A percentile compares a stretch with the other conserved stretches of the same genome.
phyloP scores from a whole-genome alignment of 441 rosid genomes.

The Biscutella laevigata region DNA sequence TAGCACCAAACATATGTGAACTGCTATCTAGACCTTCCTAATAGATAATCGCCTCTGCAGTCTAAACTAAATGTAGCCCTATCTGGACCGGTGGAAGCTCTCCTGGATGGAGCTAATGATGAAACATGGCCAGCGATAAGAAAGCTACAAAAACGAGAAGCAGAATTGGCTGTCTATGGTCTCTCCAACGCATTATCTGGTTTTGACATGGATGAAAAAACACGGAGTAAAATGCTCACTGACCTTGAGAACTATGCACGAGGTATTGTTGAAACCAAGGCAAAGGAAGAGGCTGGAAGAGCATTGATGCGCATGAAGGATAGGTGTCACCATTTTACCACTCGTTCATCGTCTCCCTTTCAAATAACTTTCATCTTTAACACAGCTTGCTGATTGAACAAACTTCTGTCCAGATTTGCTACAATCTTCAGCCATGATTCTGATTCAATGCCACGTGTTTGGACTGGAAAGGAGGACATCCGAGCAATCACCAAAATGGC shows the following conservation, averaged over 20 bases:
- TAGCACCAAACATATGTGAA: slow-evolving; percentile 4
- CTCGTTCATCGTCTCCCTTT: background rate
- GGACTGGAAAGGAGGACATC: slow-evolving; percentile 98
- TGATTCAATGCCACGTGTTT: slow-evolving; percentile 98
- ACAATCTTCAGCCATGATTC: slow-evolving; percentile 83
- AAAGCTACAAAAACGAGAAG: slow-evolving; percentile 62
- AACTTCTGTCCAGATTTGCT: slow-evolving; percentile 56
- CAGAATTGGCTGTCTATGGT: slow-evolving; percentile 62
- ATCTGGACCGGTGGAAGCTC: slow-evolving; percentile 91
- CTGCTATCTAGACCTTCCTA: slow-evolving; percentile 10
- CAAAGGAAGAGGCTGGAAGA: slow-evolving; percentile 89
- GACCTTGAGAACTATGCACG: slow-evolving; percentile 54
- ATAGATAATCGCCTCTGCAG: slow-evolving; percentile 34
- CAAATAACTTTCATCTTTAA: background rate
- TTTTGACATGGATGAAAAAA: slow-evolving; percentile 67
- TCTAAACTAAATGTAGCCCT: slow-evolving; percentile 63
- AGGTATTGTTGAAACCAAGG: slow-evolving; percentile 78
- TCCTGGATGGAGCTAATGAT: slow-evolving; percentile 69
- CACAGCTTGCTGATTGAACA: slow-evolving; percentile 14
- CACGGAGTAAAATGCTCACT: slow-evolving; percentile 52
- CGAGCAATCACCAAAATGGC: slow-evolving; percentile 89
- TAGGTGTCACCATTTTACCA: slow-evolving; percentile 37
- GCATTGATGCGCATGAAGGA: slow-evolving; percentile 89
- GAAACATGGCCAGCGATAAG: slow-evolving; percentile 92
- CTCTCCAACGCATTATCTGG: slow-evolving; percentile 61